Base-by-base conservation (phyloP, 768 basidiomycete species). In the Cystoderma amianthinum region DNA sequence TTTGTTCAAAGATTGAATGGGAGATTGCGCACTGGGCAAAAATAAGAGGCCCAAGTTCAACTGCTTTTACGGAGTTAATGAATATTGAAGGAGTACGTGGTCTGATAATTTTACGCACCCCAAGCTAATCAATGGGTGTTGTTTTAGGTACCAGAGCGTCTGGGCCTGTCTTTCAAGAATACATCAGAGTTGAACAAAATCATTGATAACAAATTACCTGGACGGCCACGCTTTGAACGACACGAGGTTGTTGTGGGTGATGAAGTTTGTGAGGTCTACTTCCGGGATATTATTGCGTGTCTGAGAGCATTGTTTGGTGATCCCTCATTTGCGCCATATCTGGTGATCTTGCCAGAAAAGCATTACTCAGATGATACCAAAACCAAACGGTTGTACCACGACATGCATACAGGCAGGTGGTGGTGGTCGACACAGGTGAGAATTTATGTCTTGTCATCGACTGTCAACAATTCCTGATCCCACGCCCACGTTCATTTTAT, bases 401-500 rank as follows among this genome's bases (percentile, higher is more conserved):
- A 67, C 20, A 54, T 68, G 53, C 48, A 68, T 18, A 67, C 62
- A 0, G 65, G 63, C 0, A 57, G 55, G 38, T 72, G 71, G 70
- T 70, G 69, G 69, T 72, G 69, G 69, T 18, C 32, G 13, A 59
- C 59, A 2, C 68, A 71, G 56, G 69, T 67, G 47, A 11, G 60
- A 35, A 21, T 17, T 25, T 18, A n/a, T n/a, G n/a, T n/a, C n/a
- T n/a, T n/a, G n/a, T n/a, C n/a, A n/a, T 18, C 19, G 25, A 18
- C 30, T 38, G 19, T 34, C 32, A 12, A 9, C 19, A 25, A 13
- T 34, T 21, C 25, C 35, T 34, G 7, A 17, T 30, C 25, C 25
- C 15, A 15, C 23, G 21, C 1, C n/a, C n/a, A n/a, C n/a, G n/a
- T 28, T 28, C 7, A 28, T n/a, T 7, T n/a, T 7, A 28, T 28